Conservation (phyloP, 2,329 filamentous ascomycete genomes). For the Talaromyces sp. region DNA sequence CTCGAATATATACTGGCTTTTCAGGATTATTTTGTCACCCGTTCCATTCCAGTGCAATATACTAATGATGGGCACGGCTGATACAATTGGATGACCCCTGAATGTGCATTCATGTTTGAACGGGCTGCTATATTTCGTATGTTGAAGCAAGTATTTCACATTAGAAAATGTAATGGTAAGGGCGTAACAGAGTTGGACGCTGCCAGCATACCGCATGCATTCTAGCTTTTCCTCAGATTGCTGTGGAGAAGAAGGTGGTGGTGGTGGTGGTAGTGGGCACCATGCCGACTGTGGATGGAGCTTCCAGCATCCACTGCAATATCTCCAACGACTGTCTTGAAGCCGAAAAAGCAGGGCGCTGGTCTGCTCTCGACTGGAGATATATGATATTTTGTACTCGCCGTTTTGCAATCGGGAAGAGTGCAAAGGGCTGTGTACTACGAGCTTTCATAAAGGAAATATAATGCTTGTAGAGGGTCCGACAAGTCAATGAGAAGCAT, state of each 20-base stretch:
- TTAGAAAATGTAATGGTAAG: not conserved
- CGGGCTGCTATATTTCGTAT: not conserved
- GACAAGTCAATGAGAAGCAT: not conserved
- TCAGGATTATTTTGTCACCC: no score
- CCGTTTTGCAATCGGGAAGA: no score
- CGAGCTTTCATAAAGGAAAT: not conserved
- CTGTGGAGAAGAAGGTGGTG: no score
- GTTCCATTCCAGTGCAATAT: no score
- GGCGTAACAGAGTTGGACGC: not conserved
- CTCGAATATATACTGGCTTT: no score
- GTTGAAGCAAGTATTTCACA: not conserved
- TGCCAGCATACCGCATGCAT: not conserved
- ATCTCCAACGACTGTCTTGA: not conserved
- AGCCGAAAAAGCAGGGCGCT: constrained; percentile 1
- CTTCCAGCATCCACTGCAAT: not conserved
- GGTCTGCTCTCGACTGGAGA: no score
- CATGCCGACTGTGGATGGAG: no score
- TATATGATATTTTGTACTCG: not conserved
- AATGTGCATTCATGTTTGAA: not conserved
- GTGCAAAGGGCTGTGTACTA: no score
- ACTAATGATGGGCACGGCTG: not conserved
- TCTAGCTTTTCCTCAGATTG: no score
- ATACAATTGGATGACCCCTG: not conserved
- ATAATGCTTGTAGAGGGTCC: not conserved
- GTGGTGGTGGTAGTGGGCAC: no score